A percentile compares a stretch with the other conserved stretches of the same genome.
phyloP scores from a whole-genome alignment of 176 grass and related monocot genomes.

The Avena atlantica region DNA sequence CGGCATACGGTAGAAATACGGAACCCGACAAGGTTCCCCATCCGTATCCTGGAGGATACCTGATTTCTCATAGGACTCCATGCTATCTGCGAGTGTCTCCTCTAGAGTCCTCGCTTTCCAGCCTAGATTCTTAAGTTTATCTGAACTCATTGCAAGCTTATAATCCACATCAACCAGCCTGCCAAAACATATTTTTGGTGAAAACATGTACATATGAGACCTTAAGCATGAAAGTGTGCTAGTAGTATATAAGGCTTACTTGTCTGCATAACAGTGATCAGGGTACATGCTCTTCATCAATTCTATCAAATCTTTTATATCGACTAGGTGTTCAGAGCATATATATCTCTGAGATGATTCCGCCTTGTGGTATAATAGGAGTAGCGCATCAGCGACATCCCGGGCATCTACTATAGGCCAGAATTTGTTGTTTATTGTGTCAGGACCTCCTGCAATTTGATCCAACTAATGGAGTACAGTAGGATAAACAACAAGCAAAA shows the following conservation, averaged over 20 bases:
- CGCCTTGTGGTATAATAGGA: constrained; percentile 50
- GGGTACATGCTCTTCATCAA: constrained; percentile 54
- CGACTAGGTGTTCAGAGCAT: constrained; percentile 34
- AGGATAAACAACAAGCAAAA: background rate
- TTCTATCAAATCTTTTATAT: constrained; percentile 32
- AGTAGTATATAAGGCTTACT: background rate
- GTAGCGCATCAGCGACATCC: constrained; percentile 57
- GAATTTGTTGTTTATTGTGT: constrained; percentile 42
- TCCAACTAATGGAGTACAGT: background rate
- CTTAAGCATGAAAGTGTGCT: background rate
- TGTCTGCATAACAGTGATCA: constrained; percentile 26
- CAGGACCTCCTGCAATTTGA: constrained; percentile 33
- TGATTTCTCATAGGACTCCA: constrained; percentile 36
- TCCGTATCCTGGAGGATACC: constrained; percentile 41
- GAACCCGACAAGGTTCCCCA: constrained; percentile 3
- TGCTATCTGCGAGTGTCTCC: constrained; percentile 41
- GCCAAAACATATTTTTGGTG: background rate
- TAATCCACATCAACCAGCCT: constrained; percentile 9
- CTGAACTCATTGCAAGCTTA: constrained; percentile 1
- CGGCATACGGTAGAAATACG: background rate
- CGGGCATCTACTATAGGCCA: constrained; percentile 55
- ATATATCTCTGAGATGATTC: constrained; percentile 51
- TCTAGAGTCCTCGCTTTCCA: constrained; percentile 49
- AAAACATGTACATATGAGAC: background rate
- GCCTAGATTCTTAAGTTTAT: constrained; percentile 48